Conservation (phyloP, 495 filamentous ascomycete species). For the Letharia columbiana region DNA sequence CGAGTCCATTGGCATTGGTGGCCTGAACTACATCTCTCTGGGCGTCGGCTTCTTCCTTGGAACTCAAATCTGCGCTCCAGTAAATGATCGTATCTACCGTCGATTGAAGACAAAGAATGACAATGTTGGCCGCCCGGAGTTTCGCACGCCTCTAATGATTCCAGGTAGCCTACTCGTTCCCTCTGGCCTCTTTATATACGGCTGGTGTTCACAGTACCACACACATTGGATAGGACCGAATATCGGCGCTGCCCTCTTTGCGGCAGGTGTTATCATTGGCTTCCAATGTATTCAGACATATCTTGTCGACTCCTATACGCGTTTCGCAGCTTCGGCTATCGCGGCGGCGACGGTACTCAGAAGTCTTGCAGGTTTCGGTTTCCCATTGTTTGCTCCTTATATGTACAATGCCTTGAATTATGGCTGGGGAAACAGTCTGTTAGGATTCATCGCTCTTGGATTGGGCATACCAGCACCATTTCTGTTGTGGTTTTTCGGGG, state of each 20-base stretch:
- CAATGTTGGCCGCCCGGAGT: conserved; percentile 53
- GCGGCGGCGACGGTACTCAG: conserved; percentile 60
- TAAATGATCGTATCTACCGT: conserved; percentile 60
- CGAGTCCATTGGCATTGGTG: conserved; percentile 51
- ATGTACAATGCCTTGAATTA: conserved; percentile 51
- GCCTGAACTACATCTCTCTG: conserved; percentile 64
- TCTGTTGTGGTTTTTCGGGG: conserved; percentile 54
- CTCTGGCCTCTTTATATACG: conserved; percentile 61
- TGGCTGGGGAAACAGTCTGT: conserved; percentile 57
- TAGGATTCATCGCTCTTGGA: conserved; percentile 46
- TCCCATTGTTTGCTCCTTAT: conserved; percentile 65
- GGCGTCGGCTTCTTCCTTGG: conserved; percentile 61
- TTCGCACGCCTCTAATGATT: conserved; percentile 56
- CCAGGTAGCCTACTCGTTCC: conserved; percentile 52
- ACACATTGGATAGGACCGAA: conserved; percentile 66
- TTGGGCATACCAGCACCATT: conserved; percentile 53
- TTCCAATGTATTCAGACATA: conserved; percentile 70
- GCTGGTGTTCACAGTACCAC: conserved; percentile 55
- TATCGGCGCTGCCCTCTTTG: conserved; percentile 55
- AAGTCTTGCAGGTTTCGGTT: conserved; percentile 61
- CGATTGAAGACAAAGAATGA: conserved; percentile 51
- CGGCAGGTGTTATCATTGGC: conserved; percentile 49
- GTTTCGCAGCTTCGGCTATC: conserved; percentile 65
- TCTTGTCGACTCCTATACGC: conserved; percentile 67
- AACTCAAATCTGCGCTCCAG: conserved; percentile 51